Evolutionary conservation across 1,284 basidiomycete genomes (phyloP).

Genomic region (Papiliotrema nemorosa): DNA sequence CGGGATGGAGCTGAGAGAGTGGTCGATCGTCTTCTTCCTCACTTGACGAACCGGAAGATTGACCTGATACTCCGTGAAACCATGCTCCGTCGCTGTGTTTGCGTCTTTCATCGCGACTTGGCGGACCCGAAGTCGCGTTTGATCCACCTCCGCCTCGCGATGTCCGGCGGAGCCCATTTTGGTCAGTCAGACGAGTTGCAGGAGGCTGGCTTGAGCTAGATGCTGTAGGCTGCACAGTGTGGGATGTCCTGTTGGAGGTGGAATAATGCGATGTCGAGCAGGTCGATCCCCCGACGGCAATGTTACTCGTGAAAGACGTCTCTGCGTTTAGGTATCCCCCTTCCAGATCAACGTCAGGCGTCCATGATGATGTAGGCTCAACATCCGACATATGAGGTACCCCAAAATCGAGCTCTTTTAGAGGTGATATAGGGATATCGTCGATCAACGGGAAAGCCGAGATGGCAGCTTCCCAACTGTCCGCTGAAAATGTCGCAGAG

Average conservation of each 20-base stretch:
- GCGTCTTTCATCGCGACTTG: constrained; percentile 3
- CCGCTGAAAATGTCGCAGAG: constrained; percentile 21
- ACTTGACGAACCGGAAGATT: constrained; percentile 3
- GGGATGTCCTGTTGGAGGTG: neutral
- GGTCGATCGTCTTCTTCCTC: constrained; percentile 41
- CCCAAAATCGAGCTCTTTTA: constrained; percentile 13
- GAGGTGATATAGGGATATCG: neutral
- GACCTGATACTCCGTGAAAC: neutral
- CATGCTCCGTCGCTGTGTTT: neutral
- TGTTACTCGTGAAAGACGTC: constrained; percentile 6
- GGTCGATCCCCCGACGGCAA: constrained; percentile 3
- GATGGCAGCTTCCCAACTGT: constrained; percentile 36
- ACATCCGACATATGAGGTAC: constrained; percentile 11
- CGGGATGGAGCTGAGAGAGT: constrained; percentile 37
- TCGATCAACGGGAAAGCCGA: constrained; percentile 28
- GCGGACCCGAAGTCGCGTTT: neutral
- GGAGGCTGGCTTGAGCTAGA: neutral
- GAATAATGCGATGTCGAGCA: neutral
- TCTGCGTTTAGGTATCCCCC: neutral
- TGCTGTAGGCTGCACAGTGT: neutral
- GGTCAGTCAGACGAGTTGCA: too few relatives aligned
- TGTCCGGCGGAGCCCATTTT: neutral
- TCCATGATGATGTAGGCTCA: too few relatives aligned
- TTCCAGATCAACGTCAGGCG: neutral
- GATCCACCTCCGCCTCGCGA: neutral